Evolutionary conservation across 1,284 basidiomycete species (phyloP), one percentile per base, ranked within the genome.

Genomic region (Fomes fomentarius): DNA sequence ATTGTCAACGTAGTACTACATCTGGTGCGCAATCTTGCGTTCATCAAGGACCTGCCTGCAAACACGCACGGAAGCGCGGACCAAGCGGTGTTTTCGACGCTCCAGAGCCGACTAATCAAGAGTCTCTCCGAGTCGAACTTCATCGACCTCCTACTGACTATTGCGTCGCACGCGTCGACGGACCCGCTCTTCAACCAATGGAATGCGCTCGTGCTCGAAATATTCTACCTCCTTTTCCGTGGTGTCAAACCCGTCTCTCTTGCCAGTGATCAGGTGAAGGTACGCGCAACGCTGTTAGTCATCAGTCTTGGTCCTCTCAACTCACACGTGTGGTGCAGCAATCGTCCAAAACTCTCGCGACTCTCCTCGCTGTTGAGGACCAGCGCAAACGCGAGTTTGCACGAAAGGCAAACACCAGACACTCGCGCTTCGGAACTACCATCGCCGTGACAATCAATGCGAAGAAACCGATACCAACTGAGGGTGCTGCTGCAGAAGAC

Each of bases 391-490:
- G 80, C 30, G 75, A 85, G 52, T 68, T 82, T 12, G 74, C 82
- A 0, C 81, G 85, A 33, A 81, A 81, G 46, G 79, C 85, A 2
- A 79, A 85, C n/a, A 90, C 93, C 15, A 83, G 95, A 25, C 95
- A 98, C 72, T 93, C 93, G 22, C 84, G 95, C 34, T 98, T 98
- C 70, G 95, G 95, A 0, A 97, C 95, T 0, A 96, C 94, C 2
- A 87, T 97, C 58, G 74, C 88, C 12, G 87, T 97, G 46, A 82
- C 80, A 58, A 74, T 87, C 63, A 84, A 90, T 54, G 69, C 83
- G 21, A 79, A 77, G 65, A 82, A 82, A 69, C 75, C 74, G 40
- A 62, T 66, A 28, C 11, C 51, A 1, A 15, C 52, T 0, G 33
- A 37, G 7, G 40, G 33, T 17, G 60, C 30, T 9, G 37, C 41